These are phyloP conservation scores for Euptelea pleiosperma DNA, from an alignment of 164 flowering plant species.

Conservation along the genomic window DNA sequence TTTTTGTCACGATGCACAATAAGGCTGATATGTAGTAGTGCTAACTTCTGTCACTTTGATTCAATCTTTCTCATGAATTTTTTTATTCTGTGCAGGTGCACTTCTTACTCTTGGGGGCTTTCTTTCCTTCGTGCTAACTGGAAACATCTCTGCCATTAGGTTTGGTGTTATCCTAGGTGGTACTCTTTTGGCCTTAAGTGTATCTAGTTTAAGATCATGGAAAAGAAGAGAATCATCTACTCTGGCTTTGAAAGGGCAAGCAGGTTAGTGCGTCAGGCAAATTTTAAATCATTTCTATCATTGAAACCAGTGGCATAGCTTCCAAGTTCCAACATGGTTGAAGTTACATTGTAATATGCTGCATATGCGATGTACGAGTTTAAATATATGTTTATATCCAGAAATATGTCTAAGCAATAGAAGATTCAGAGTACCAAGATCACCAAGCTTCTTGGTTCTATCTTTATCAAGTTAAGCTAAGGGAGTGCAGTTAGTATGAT, in stretches of 20 bases:
- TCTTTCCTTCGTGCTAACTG: slow-evolving; percentile 82
- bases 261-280: slow-evolving; percentile 43
- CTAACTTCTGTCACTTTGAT: neutral
- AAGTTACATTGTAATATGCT: too few species aligned
- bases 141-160: slow-evolving; percentile 77
- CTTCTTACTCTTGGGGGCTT: slow-evolving; percentile 75
- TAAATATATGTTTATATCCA: too few species aligned
- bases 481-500: too few species aligned
- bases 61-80: slow-evolving; percentile 2
- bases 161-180: slow-evolving; percentile 94
- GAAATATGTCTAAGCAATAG: too few species aligned
- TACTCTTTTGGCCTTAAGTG: slow-evolving; percentile 65
- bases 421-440: too few species aligned
- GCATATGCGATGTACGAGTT: too few species aligned
- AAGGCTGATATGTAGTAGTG: neutral
- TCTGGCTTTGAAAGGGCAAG: slow-evolving; percentile 66
- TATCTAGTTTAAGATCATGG: slow-evolving; percentile 64
- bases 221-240: slow-evolving; percentile 48
- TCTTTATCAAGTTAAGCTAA: too few species aligned
- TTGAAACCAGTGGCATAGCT: slow-evolving; percentile 3
- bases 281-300: neutral
- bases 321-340: too few species aligned
- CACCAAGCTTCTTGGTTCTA: too few species aligned
- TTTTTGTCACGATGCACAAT: neutral
- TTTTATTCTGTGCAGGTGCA: slow-evolving; percentile 51